Evolutionary conservation across 202 grass and related monocot species (phyloP), one percentile per base, ranked within the genome.

Genomic region (Carex sylvatica): DNA sequence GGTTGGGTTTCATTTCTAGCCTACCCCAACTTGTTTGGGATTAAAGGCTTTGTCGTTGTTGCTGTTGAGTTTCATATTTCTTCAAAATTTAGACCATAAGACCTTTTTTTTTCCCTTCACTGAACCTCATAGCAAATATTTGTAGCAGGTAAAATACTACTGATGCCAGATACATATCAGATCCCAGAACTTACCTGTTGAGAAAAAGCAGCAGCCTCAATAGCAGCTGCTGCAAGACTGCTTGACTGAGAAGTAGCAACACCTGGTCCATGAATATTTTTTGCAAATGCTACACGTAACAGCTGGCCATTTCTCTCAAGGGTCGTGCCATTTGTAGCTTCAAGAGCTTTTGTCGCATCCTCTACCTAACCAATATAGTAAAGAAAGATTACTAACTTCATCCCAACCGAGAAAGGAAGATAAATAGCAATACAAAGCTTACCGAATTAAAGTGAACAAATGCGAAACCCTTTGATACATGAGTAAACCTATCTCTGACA

Each of bases 131-230:
- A 59, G 61, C 44, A 68, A 59, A 55, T 42, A 74, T 30, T 60
- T 46, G 14, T 74, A 60, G 22, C 62, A 31, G 49, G 30, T 30
- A 83, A 16, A 46, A 59, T 69, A 31, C 59, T 28, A 83, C 18
- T 26, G 22, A 61, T 84, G 58, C 23, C 60, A 35, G 52, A 16
- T 36, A 10, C 73, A 56, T 49, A 13, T 69, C 54, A 78, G 80
- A 28, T 60, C 52, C 52, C 47, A 80, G 3, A 70, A 83, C 61
- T 16, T 51, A 92, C 96, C 91, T 99, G 96, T 85, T 99, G 96
- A 79, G 96, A 90, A 96, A 99, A 99, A 85, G 96, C 91, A 69
- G 96, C 96, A 74, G 96, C 96, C 88, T 99, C 96, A 84, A 99
- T 96, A 54, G 96, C 96, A 89, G 93, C 96, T 89, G 88, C 91